Evolutionary conservation across 2,329 filamentous ascomycete genomes (phyloP), one percentile per base, ranked within the genome.

Genomic region (Claviceps cyperi): DNA sequence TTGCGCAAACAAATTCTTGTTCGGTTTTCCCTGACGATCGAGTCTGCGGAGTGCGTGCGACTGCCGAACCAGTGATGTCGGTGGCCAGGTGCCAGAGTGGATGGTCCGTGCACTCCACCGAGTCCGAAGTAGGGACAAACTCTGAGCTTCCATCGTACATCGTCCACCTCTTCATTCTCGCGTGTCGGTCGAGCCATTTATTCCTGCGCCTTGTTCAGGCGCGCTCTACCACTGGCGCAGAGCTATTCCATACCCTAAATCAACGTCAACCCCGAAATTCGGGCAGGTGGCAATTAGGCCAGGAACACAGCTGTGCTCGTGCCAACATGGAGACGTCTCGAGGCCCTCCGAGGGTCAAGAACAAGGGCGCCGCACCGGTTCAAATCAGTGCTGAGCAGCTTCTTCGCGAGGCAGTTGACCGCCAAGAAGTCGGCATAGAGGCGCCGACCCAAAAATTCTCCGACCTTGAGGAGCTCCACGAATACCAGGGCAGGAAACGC

Each of bases 361-460:
- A 98, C 76, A 98, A 98, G 84, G 88, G 86, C 57, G 78, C 92
- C 1, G 91, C 91, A 70, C 87, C 84, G 40, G 74, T 86, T 51
- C 84, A 97, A 71, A 95, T 98, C 65, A 94, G 86, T 57, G 92
- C 92, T 57, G 92, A 98, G 69, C 92, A 98, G 73, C 83, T 98
- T 55, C 82, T 98, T 43, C 86, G 92, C 59, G 92, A 98, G 73
- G 92, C 92, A 56, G 92, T 97, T 56, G 92, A 98, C 69, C 82
- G 92, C 53, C 92, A 97, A 70, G 92, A 98, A 69, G 81, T 84
- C 36, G 80, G 80, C 40, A 72, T 97, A 49, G 84, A 95, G 67
- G 87, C 88, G 47, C 92, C 92, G 1, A 95, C 90, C 15, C 90
- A 96, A 68, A 84, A 90, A 43, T 97, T 98, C 60, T 87, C 87